Percentiles rank a stretch among this genome's conserved stretches.
phyloP scores from a whole-genome alignment of 306 rosid genomes.

The Quercus ilex region DNA sequence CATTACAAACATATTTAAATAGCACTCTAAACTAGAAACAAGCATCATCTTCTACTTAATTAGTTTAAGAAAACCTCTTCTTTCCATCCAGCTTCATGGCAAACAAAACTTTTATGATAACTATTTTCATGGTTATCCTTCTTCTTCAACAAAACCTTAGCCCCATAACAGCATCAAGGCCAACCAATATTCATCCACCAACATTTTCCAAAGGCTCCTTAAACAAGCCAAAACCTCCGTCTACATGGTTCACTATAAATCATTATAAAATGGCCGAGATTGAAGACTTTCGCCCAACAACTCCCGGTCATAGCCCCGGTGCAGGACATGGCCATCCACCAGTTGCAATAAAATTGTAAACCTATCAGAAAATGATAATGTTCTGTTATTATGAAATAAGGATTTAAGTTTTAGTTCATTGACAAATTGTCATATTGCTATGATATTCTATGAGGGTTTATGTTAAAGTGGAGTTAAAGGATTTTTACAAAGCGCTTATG shows the following conservation, averaged over 20 bases:
- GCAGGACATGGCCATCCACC: conserved; percentile 46
- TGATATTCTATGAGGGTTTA: not conserved
- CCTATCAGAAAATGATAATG: not conserved
- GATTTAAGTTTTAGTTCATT: not conserved
- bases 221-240: conserved; percentile 37
- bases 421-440: too few relatives aligned
- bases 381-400: not conserved
- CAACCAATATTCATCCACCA: conserved; percentile 35
- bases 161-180: conserved; percentile 41
- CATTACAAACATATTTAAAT: too few relatives aligned
- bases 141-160: conserved; percentile 27
- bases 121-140: conserved; percentile 23
- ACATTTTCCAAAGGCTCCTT: conserved; percentile 4
- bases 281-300: conserved; percentile 56
- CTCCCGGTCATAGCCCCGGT: conserved; percentile 62
- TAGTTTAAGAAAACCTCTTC: not conserved
- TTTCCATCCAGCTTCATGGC: conserved; percentile 26
- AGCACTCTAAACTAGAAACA: too few relatives aligned
- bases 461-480: not conserved
- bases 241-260: conserved; percentile 34
- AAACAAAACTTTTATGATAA: conserved; percentile 14
- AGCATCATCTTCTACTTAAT: not conserved
- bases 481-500: not conserved
- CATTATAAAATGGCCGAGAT: conserved; percentile 26
- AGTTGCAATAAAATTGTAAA: conserved; percentile 2